Conservation (phyloP, 768 basidiomycete genomes). For the Cyclocybe aegerita region DNA sequence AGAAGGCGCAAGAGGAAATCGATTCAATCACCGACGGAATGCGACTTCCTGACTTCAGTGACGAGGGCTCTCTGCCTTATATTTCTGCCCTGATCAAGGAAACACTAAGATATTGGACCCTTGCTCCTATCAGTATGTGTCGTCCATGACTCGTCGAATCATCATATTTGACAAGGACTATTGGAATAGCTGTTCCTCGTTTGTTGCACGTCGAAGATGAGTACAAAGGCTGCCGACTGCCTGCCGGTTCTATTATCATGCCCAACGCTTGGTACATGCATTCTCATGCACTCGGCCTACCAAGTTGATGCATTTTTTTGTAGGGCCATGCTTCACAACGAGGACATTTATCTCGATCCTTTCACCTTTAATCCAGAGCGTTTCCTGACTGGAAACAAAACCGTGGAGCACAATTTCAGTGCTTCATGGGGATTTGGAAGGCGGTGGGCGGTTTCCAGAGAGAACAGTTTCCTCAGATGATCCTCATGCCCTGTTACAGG, state of each 20-base stretch:
- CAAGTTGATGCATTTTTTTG: neutral
- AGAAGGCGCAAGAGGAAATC: constrained; percentile 30
- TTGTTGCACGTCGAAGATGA: constrained; percentile 33
- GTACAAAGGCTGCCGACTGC: constrained; percentile 37
- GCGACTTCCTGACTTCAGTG: constrained; percentile 28
- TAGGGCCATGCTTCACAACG: constrained; percentile 33
- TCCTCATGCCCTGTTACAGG: constrained; percentile 2
- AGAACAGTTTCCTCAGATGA: too few relatives aligned
- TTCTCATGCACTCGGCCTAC: neutral
- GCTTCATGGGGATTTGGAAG: constrained; percentile 20
- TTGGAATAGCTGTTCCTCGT: constrained; percentile 28
- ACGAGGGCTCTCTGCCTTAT: constrained; percentile 24
- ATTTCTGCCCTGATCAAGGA: constrained; percentile 28
- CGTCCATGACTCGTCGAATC: neutral
- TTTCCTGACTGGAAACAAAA: constrained; percentile 19
- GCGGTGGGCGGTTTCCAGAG: constrained; percentile 1
- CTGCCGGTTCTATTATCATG: constrained; percentile 26
- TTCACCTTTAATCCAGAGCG: constrained; percentile 28
- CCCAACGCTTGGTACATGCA: constrained; percentile 22
- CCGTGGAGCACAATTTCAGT: constrained; percentile 3
- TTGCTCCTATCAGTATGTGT: constrained; percentile 21
- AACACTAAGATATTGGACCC: constrained; percentile 21
- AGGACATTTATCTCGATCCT: constrained; percentile 28
- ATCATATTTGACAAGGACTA: neutral
- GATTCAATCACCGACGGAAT: constrained; percentile 26